These are phyloP conservation scores for Ilyonectria robusta DNA, from an alignment of 2,329 filamentous ascomycete species.

Conservation along the genomic window DNA sequence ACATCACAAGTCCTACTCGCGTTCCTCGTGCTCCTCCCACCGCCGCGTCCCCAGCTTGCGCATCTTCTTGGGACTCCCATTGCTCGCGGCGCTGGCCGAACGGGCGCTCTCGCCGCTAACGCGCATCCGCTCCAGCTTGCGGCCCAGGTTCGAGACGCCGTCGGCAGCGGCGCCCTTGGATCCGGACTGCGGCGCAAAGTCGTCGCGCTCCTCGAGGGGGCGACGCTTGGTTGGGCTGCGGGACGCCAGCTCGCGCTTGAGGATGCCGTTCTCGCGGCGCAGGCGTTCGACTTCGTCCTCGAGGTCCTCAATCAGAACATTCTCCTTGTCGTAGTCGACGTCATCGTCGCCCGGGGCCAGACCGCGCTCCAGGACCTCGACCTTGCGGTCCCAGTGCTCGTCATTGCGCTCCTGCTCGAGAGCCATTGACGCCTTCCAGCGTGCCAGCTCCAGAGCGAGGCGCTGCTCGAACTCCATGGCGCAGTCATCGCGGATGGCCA, in stretches of 20 bases:
- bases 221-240: slow-evolving; percentile 75
- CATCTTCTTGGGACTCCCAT: slow-evolving; percentile 67
- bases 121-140: slow-evolving; percentile 65
- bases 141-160: slow-evolving; percentile 57
- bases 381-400: slow-evolving; percentile 89
- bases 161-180: slow-evolving; percentile 37
- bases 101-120: slow-evolving; percentile 57
- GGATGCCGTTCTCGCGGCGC: slow-evolving; percentile 72
- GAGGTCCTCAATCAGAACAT: slow-evolving; percentile 73
- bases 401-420: slow-evolving; percentile 85
- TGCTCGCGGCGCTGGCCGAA: slow-evolving; percentile 46
- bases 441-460: slow-evolving; percentile 79
- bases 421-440: slow-evolving; percentile 86
- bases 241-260: slow-evolving; percentile 76
- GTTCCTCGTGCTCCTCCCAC: slow-evolving; percentile 64
- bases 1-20: slow-evolving; percentile 38
- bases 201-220: slow-evolving; percentile 69
- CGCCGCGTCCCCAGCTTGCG: slow-evolving; percentile 63
- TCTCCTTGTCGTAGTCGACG: slow-evolving; percentile 70
- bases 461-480: slow-evolving; percentile 87
- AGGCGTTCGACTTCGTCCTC: slow-evolving; percentile 80
- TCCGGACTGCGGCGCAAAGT: slow-evolving; percentile 50
- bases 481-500: slow-evolving; percentile 90
- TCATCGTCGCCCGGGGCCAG: slow-evolving; percentile 58
- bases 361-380: slow-evolving; percentile 73